Evolutionary conservation across 2,329 filamentous ascomycete genomes (phyloP).

Genomic region (Calonectria honghensis): DNA sequence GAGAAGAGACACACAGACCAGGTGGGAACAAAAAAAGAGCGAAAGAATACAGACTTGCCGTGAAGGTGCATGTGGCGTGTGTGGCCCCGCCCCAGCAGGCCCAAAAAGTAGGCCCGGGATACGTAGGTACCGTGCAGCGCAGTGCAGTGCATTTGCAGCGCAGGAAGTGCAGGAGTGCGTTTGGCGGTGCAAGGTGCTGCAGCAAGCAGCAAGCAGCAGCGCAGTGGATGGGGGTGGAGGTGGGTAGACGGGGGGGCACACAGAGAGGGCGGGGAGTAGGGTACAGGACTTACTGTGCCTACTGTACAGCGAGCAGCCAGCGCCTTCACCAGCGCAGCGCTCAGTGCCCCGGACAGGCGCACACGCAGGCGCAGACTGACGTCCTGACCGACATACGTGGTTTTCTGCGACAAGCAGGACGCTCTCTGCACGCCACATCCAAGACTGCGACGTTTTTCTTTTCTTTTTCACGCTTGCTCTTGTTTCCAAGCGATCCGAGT

Average conservation of each 20-base stretch:
- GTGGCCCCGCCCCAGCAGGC: not conserved
- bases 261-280: slow-evolving; percentile 2
- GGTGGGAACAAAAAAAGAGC: not conserved
- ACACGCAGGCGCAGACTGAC: slow-evolving; percentile 26
- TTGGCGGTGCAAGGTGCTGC: slow-evolving; percentile 3
- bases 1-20: slow-evolving; percentile 21
- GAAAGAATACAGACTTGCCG: too few relatives aligned
- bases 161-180: slow-evolving; percentile 15
- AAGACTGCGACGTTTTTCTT: slow-evolving; percentile 8
- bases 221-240: slow-evolving; percentile 1
- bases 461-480: slow-evolving; percentile 10
- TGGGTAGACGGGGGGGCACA: not conserved
- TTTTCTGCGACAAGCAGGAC: slow-evolving; percentile 38
- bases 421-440: slow-evolving; percentile 28
- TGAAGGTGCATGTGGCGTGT: not conserved
- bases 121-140: slow-evolving; percentile 26
- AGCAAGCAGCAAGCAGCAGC: not conserved
- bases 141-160: not conserved
- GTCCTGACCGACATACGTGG: slow-evolving; percentile 50
- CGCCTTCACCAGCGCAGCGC: slow-evolving; percentile 9
- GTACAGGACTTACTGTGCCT: not conserved
- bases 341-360: slow-evolving; percentile 24
- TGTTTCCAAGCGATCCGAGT: slow-evolving; percentile 17
- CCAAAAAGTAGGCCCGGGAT: slow-evolving; percentile 21
- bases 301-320: not conserved